A percentile compares a stretch with the other conserved stretches of the same genome.
phyloP scores from a whole-genome alignment of 768 basidiomycete species.

The Termitomyces sp. region DNA sequence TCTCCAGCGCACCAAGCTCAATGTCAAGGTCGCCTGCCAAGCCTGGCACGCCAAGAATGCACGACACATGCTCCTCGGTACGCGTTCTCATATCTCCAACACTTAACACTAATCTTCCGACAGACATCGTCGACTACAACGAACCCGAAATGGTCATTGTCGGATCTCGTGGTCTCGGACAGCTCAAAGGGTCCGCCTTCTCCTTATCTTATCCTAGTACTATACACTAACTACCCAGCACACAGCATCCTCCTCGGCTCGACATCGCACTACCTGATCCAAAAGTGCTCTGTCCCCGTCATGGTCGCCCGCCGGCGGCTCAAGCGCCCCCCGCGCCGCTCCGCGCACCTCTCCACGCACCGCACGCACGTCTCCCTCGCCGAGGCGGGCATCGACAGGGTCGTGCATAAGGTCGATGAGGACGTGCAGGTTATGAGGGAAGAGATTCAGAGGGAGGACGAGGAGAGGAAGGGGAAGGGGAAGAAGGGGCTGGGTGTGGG shows the following conservation, averaged over 20 bases:
- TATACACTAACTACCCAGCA: neutral
- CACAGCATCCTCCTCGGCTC: constrained; percentile 87
- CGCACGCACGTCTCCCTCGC: constrained; percentile 84
- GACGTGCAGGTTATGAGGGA: constrained; percentile 82
- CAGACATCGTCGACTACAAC: constrained; percentile 82
- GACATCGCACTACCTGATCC: constrained; percentile 91
- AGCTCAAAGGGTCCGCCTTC: constrained; percentile 71
- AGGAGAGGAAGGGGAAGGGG: constrained; percentile 35
- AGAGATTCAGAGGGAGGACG: constrained; percentile 71
- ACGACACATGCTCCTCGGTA: constrained; percentile 83
- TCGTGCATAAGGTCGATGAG: constrained; percentile 81
- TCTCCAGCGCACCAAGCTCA: constrained; percentile 85
- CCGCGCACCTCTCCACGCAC: constrained; percentile 79
- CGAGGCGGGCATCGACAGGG: constrained; percentile 85
- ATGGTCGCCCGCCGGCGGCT: constrained; percentile 95
- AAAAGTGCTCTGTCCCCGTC: constrained; percentile 93
- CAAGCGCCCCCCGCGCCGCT: constrained; percentile 80
- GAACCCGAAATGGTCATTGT: constrained; percentile 93
- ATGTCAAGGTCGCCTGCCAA: constrained; percentile 88
- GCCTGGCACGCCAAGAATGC: constrained; percentile 98
- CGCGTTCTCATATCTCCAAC: constrained; percentile 15
- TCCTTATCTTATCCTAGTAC: neutral
- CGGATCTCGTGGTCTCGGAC: constrained; percentile 87
- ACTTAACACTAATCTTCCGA: neutral
- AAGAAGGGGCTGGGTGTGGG: constrained; percentile 24